A percentile compares a stretch with the other conserved stretches of the same genome.
Conservation (phyloP, 345 rosid genomes). For the Brassica rapa region DNA sequence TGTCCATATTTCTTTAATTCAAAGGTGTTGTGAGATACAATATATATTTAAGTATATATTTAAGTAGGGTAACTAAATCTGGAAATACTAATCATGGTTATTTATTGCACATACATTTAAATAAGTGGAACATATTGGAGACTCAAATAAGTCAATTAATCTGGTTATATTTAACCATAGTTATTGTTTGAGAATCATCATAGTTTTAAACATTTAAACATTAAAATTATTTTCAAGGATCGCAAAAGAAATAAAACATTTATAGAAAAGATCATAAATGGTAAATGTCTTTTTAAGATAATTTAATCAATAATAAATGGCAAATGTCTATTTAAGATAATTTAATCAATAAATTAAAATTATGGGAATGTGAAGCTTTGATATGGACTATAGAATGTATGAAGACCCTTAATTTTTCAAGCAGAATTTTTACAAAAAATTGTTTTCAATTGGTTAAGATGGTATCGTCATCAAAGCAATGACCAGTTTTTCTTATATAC, state of each 20-base stretch:
- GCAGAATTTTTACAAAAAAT: too few relatives aligned
- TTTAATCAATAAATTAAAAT: too few relatives aligned
- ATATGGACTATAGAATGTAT: too few relatives aligned
- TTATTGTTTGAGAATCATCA: background rate
- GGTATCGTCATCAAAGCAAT: too few relatives aligned
- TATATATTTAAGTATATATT: background rate
- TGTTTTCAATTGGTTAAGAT: too few relatives aligned
- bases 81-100: background rate
- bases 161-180: background rate
- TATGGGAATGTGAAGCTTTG: too few relatives aligned
- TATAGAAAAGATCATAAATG: background rate
- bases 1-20: background rate
- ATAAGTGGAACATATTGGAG: constrained; percentile 24
- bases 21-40: background rate
- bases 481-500: too few relatives aligned
- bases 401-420: too few relatives aligned
- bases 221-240: background rate
- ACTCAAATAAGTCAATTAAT: constrained; percentile 12
- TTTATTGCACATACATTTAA: constrained; percentile 2
- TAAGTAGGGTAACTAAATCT: constrained; percentile 17
- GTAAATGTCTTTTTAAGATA: background rate
- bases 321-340: too few relatives aligned
- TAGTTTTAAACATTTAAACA: background rate
- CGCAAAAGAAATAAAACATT: background rate
- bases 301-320: background rate